Evolutionary conservation across 768 basidiomycete species (phyloP).

Genomic region (Amanita phalloides): DNA sequence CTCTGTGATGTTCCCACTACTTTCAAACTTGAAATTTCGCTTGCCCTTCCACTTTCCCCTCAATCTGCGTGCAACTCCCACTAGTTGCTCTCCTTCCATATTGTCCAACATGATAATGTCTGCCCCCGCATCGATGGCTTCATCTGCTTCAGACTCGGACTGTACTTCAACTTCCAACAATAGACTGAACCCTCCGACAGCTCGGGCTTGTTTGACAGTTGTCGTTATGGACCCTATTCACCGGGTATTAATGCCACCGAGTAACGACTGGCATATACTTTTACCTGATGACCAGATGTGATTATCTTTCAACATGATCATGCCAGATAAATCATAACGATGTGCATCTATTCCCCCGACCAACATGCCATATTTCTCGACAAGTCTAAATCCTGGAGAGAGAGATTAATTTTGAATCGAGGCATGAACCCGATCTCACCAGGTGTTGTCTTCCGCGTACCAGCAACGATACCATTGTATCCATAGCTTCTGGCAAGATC

Average conservation of each 20-base stretch:
- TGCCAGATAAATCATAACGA: constrained; percentile 92
- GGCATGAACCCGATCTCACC: constrained; percentile 25
- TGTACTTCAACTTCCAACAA: constrained; percentile 91
- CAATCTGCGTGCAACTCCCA: constrained; percentile 54
- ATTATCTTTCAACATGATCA: constrained; percentile 99
- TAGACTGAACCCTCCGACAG: constrained; percentile 85
- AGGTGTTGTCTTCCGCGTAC: constrained; percentile 96
- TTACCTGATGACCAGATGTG: constrained; percentile 95
- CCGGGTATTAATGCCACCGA: constrained; percentile 3
- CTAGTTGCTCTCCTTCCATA: constrained; percentile 69
- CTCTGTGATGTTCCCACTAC: constrained; percentile 92
- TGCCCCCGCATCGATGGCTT: constrained; percentile 94
- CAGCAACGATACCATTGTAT: constrained; percentile 83
- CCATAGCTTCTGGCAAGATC: constrained; percentile 71
- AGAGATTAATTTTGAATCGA: constrained; percentile 2
- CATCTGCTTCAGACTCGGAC: constrained; percentile 83
- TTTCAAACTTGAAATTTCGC: constrained; percentile 84
- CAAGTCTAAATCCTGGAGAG: constrained; percentile 72
- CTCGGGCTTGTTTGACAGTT: constrained; percentile 77
- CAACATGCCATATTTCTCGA: constrained; percentile 98
- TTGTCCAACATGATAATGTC: constrained; percentile 96
- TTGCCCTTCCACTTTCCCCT: constrained; percentile 74
- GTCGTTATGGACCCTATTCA: constrained; percentile 74
- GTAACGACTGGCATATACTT: constrained; percentile 10
- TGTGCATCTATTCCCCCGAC: constrained; percentile 96